Conservation (phyloP, 441 rosid genomes). For the Adansonia grandidieri region DNA sequence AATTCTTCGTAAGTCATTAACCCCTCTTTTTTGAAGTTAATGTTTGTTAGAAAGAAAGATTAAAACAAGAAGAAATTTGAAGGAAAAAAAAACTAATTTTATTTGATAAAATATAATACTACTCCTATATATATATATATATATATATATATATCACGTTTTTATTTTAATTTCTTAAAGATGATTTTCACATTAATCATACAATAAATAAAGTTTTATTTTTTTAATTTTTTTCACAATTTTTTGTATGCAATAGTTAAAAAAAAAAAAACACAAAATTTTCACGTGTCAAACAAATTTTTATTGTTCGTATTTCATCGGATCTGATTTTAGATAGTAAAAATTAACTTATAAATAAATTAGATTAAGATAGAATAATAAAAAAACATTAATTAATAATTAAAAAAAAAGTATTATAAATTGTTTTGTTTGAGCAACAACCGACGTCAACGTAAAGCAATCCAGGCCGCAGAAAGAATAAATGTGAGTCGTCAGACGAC, state of each 20-base stretch:
- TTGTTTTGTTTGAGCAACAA: slow-evolving; percentile 12
- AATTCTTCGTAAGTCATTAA: neutral
- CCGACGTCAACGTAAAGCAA: slow-evolving; percentile 38
- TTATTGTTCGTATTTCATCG: too few relatives aligned
- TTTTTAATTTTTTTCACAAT: neutral
- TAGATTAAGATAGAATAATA: neutral
- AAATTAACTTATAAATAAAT: neutral
- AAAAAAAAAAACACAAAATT: too few relatives aligned
- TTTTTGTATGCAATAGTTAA: too few relatives aligned
- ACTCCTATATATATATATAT: too few relatives aligned
- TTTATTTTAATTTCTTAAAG: neutral
- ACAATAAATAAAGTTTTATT: too few relatives aligned
- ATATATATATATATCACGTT: neutral
- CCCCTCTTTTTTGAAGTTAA: neutral
- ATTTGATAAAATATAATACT: too few relatives aligned
- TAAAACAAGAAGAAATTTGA: too few relatives aligned
- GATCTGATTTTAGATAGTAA: neutral
- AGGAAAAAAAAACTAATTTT: too few relatives aligned
- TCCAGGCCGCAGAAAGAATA: neutral
- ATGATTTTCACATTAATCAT: neutral
- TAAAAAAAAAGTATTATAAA: neutral
- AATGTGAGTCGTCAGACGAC: slow-evolving; percentile 46
- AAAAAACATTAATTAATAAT: neutral
- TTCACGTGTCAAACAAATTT: neutral
- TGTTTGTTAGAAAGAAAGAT: neutral